Evolutionary conservation across 2,329 filamentous ascomycete species (phyloP).

Genomic region (Cryphonectria parasitica): DNA sequence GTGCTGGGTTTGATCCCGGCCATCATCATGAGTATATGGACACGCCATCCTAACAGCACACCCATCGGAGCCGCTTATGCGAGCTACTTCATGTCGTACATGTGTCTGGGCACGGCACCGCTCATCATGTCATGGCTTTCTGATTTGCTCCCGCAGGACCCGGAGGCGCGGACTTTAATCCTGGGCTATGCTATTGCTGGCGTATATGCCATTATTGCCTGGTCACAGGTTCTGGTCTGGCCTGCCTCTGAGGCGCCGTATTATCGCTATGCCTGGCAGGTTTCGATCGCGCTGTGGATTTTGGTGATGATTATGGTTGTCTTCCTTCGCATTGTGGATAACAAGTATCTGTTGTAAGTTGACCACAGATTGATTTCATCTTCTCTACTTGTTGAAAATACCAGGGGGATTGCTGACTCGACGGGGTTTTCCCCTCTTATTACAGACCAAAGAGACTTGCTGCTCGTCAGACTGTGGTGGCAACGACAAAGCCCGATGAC

Average conservation of each 20-base stretch:
- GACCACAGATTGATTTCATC: too few relatives aligned
- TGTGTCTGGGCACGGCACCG: slow-evolving; percentile 53
- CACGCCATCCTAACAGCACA: slow-evolving; percentile 46
- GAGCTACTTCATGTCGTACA: slow-evolving; percentile 54
- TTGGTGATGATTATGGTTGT: slow-evolving; percentile 51
- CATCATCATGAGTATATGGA: slow-evolving; percentile 60
- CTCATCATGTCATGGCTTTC: slow-evolving; percentile 57
- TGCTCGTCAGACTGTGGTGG: slow-evolving; percentile 11
- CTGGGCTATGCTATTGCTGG: slow-evolving; percentile 53
- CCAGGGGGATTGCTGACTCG: background rate
- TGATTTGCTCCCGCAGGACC: slow-evolving; percentile 51
- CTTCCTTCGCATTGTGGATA: slow-evolving; percentile 47
- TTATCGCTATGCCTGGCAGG: slow-evolving; percentile 54
- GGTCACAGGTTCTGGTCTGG: slow-evolving; percentile 57
- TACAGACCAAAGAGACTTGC: slow-evolving; percentile 25
- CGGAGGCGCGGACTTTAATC: slow-evolving; percentile 52
- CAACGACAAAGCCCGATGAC: slow-evolving; percentile 18
- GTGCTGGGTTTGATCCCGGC: slow-evolving; percentile 51
- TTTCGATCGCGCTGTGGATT: slow-evolving; percentile 47
- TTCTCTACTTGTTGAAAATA: too few relatives aligned
- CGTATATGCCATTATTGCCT: slow-evolving; percentile 55
- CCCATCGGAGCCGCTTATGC: slow-evolving; percentile 53
- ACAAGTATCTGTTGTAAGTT: slow-evolving; percentile 42
- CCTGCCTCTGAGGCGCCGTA: slow-evolving; percentile 54
- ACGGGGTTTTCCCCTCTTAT: background rate